A percentile compares a stretch with the other conserved stretches of the same genome.
These are phyloP conservation scores for Daldinia eschscholtzii DNA, from an alignment of 2,329 filamentous ascomycete genomes.

Conservation along the genomic window DNA sequence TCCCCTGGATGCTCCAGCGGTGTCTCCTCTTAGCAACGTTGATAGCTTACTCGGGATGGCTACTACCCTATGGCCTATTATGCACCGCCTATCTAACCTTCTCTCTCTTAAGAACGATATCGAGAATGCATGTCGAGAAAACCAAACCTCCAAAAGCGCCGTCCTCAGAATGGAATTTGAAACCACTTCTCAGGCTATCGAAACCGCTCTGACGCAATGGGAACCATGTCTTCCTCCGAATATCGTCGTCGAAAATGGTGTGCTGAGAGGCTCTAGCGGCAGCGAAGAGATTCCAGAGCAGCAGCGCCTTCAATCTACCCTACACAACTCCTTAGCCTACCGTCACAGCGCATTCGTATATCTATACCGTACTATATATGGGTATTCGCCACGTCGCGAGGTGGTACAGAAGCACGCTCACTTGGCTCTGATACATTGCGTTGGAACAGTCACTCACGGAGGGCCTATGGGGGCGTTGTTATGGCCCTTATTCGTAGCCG, in stretches of 20 bases:
- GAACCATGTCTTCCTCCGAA: slow-evolving; percentile 63
- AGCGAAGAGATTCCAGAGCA: slow-evolving; percentile 52
- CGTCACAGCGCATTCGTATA: slow-evolving; percentile 70
- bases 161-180: slow-evolving; percentile 65
- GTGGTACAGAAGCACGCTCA: slow-evolving; percentile 68
- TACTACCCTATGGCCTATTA: slow-evolving; percentile 73
- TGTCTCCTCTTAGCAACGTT: slow-evolving; percentile 64
- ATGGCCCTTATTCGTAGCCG: slow-evolving; percentile 74
- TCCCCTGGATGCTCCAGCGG: slow-evolving; percentile 59
- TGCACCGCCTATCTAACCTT: slow-evolving; percentile 70
- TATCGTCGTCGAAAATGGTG: slow-evolving; percentile 49
- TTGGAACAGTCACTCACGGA: slow-evolving; percentile 65
- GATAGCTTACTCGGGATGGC: slow-evolving; percentile 72
- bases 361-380: slow-evolving; percentile 67
- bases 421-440: slow-evolving; percentile 65
- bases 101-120: slow-evolving; percentile 66
- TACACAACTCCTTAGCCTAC: slow-evolving; percentile 72
- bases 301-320: slow-evolving; percentile 64
- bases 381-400: slow-evolving; percentile 60
- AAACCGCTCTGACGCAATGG: slow-evolving; percentile 68
- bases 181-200: slow-evolving; percentile 66
- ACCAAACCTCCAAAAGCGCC: slow-evolving; percentile 60
- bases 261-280: slow-evolving; percentile 36
- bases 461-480: slow-evolving; percentile 74
- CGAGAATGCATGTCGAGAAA: slow-evolving; percentile 58